These are phyloP conservation scores for Colletotrichum gloeosporioides DNA, from an alignment of 2,329 filamentous ascomycete genomes.

Conservation along the genomic window DNA sequence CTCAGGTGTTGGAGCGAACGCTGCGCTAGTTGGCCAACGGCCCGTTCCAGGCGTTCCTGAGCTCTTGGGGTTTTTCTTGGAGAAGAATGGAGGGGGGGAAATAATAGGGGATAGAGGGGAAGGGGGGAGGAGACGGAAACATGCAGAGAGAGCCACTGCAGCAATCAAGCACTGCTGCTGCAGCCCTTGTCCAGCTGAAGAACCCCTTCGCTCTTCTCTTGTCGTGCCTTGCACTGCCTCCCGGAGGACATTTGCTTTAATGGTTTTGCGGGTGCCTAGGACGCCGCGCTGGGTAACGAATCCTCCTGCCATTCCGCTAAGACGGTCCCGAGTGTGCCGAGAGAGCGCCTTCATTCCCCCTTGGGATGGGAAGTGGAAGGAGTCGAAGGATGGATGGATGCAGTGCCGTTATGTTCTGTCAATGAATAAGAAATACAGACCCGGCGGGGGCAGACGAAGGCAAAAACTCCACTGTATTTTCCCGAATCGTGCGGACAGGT, in stretches of 20 bases:
- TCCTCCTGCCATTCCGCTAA: not conserved
- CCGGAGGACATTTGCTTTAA: not conserved
- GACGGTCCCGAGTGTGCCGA: not conserved
- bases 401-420: not conserved
- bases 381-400: not conserved
- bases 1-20: not conserved
- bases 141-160: not conserved
- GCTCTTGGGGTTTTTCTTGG: not conserved
- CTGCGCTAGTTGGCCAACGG: not conserved
- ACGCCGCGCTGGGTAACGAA: not conserved
- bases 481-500: not conserved
- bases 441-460: not conserved
- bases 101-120: not conserved
- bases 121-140: not conserved
- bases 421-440: not conserved
- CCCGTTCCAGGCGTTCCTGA: not conserved
- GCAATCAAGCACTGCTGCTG: not conserved
- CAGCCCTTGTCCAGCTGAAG: not conserved
- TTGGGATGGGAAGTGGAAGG: not conserved
- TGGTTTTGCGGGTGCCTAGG: not conserved
- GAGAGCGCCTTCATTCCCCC: not conserved
- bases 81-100: not conserved
- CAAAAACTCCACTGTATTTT: not conserved
- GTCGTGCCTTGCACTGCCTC: not conserved
- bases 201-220: not conserved